Percentiles rank a stretch among this genome's conserved stretches.
Evolutionary conservation across 2,329 filamentous ascomycete species (phyloP).

Genomic region (Cadophora sp.): DNA sequence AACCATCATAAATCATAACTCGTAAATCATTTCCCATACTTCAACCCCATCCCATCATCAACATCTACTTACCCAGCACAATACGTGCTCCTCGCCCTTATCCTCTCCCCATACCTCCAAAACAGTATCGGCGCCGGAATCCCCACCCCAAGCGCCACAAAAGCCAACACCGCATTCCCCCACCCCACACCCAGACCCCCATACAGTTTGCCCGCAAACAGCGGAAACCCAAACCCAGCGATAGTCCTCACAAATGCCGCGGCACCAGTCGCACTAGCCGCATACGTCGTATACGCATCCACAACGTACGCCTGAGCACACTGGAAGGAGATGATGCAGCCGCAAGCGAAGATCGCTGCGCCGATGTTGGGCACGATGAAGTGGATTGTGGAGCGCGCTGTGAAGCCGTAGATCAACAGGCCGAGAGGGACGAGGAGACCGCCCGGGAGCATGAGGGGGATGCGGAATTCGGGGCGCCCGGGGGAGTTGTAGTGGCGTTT

Average conservation of each 20-base stretch:
- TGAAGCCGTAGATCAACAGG: slow-evolving; percentile 64
- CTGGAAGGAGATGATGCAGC: slow-evolving; percentile 44
- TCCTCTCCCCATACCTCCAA: slow-evolving; percentile 46
- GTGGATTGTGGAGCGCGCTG: slow-evolving; percentile 53
- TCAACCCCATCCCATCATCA: not conserved
- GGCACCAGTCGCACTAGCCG: slow-evolving; percentile 48
- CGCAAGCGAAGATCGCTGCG: slow-evolving; percentile 55
- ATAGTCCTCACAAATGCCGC: slow-evolving; percentile 16
- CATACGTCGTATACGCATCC: slow-evolving; percentile 50
- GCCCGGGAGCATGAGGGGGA: slow-evolving; percentile 62
- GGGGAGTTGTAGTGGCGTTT: slow-evolving; percentile 33
- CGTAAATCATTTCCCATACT: not conserved
- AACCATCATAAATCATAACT: not conserved
- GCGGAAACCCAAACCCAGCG: slow-evolving; percentile 45
- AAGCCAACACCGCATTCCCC: slow-evolving; percentile 45
- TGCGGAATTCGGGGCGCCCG: slow-evolving; percentile 62
- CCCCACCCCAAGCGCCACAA: slow-evolving; percentile 55
- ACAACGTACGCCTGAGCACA: slow-evolving; percentile 55
- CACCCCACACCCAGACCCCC: slow-evolving; percentile 43
- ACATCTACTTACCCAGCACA: not conserved
- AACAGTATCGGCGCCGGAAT: slow-evolving; percentile 53
- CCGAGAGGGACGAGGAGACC: slow-evolving; percentile 61
- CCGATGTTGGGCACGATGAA: slow-evolving; percentile 65
- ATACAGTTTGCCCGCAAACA: slow-evolving; percentile 43
- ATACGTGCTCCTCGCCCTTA: slow-evolving; percentile 35